Evolutionary conservation across 768 basidiomycete species (phyloP).

Genomic region (Pleurotus citrinopileatus): DNA sequence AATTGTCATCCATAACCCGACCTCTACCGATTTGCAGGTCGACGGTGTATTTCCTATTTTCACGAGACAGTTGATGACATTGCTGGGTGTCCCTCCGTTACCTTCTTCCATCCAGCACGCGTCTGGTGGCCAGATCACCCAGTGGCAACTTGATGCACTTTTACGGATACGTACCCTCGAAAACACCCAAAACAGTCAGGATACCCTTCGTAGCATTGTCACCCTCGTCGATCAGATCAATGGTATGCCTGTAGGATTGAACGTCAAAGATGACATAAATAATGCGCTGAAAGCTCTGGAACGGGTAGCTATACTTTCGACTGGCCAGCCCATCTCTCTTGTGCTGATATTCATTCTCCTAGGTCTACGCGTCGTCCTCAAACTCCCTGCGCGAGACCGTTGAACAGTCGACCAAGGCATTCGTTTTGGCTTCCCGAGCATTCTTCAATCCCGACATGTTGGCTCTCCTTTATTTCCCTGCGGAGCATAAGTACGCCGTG

Average conservation of each 20-base stretch:
- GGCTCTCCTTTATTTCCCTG: slow-evolving; percentile 93
- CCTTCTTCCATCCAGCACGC: slow-evolving; percentile 31
- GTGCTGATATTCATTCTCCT: slow-evolving; percentile 7
- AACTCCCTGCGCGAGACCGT: slow-evolving; percentile 46
- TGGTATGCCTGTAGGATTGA: slow-evolving; percentile 87
- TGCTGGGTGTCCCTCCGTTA: slow-evolving; percentile 77
- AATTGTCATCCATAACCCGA: slow-evolving; percentile 72
- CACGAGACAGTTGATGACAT: slow-evolving; percentile 64
- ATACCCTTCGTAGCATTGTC: slow-evolving; percentile 80
- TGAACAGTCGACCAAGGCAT: slow-evolving; percentile 57
- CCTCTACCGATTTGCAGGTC: slow-evolving; percentile 29
- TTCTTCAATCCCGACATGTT: slow-evolving; percentile 98
- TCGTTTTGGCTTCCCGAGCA: slow-evolving; percentile 71
- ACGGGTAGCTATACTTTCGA: slow-evolving; percentile 44
- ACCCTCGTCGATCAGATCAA: slow-evolving; percentile 82
- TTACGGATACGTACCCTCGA: slow-evolving; percentile 67
- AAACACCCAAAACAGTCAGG: slow-evolving; percentile 63
- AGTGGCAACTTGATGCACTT: slow-evolving; percentile 84
- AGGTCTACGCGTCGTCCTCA: slow-evolving; percentile 38
- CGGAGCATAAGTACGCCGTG: slow-evolving; percentile 96
- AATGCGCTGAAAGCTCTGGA: slow-evolving; percentile 71
- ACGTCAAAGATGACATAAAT: slow-evolving; percentile 72
- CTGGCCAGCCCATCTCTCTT: not conserved
- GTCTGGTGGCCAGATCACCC: slow-evolving; percentile 35
- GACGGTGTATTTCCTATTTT: slow-evolving; percentile 60